Base-by-base conservation (phyloP, 1,284 basidiomycete species). In the Papiliotrema fonsecae region DNA sequence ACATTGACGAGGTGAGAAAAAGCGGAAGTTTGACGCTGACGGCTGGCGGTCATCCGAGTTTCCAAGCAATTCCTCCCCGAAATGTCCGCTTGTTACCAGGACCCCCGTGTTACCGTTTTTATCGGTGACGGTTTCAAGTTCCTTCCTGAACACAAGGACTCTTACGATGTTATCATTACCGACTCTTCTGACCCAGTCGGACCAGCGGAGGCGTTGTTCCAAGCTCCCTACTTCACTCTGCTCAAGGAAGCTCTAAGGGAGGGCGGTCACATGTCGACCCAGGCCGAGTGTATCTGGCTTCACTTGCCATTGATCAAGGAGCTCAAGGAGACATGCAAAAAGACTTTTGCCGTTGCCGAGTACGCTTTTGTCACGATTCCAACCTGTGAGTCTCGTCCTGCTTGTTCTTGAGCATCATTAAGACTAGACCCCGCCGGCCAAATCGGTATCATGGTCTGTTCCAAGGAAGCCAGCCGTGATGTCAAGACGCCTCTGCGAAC, bases 101-200 rank as follows among this genome's bases (percentile, higher is more conserved):
- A 91, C 63, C 84, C 88, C 32, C 86, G 86, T 57, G 92, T 97
- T 50, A 86, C 79, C 28, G 88, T 98, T 57, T 80, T 84, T 77
- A 84, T 98, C 64, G 94, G 94, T 44, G 94, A 98, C 66, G 94
- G 94, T 49, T 97, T 97, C 82, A 88, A 90, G 69, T 98, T 94
- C 81, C 84, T 99, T 50, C 84, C 87, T 39, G 85, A 90, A 55
- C 87, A 94, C 75, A 82, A 87, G 65, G 79, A 84, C 57, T 84
- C 86, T 56, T 99, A 97, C 82, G 94, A 99, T 70, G 90, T 89
- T 58, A 97, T 98, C 78, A 88, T 98, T 78, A 98, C 91, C 58
- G 94, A 98, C 75, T 97, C 93, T 32, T 97, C 93, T 22, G 96
- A 98, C 75, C 94, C 96, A 41, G 92, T 97, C 53, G 94, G 96